Base-by-base conservation (phyloP, 1,139 yeast genomes). In the Schizosaccharomyces versatilis region DNA sequence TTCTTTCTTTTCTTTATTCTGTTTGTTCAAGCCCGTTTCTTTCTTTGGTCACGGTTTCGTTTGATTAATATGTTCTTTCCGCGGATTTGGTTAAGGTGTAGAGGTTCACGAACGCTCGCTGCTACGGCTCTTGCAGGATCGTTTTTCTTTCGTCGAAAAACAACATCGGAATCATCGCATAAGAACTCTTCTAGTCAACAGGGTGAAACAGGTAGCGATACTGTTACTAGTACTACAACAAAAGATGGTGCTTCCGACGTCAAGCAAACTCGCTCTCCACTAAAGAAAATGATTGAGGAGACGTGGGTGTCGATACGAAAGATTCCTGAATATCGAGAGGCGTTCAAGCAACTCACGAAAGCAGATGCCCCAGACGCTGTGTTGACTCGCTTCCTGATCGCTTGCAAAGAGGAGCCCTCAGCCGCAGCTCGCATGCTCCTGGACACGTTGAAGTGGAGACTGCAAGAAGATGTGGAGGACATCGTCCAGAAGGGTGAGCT, bases 361-460 rank as follows among this genome's bases (percentile, higher is more conserved):
- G 60, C 64, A 51, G 94, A 84, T 62, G 70, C 77, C 41, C 84
- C 88, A 1, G 95, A 85, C 65, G 78, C 80, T 58, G 65, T 79
- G 56, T 57, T 82, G 44, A 69, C 83, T 58, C 72, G 93, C 61
- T 83, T 79, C 63, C 65, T 80, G 38, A 71, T 84, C 57, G 93
- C 93, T 15, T 74, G 90, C 64, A 82, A 82, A 65, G 80, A 82
- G 79, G 76, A 81, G 61, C 72, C 76, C 14, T 77, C 75, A 59
- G 75, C 76, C 60, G 71, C 84, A 0, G 62, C 81, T 51, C 71
- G 71, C n/a, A 82, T 83, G 93, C 64, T 80, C 55, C 75, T 81
- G 7, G 68, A 73, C 53, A 78, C 86, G 36, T 66, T 84, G 61
- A 72, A 75, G 59, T 85, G 95, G 94, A 76, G 94, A 57, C 62